These are phyloP conservation scores for Phytophthora capsici DNA, from an alignment of 352 stramenopile genomes.

Conservation along the genomic window DNA sequence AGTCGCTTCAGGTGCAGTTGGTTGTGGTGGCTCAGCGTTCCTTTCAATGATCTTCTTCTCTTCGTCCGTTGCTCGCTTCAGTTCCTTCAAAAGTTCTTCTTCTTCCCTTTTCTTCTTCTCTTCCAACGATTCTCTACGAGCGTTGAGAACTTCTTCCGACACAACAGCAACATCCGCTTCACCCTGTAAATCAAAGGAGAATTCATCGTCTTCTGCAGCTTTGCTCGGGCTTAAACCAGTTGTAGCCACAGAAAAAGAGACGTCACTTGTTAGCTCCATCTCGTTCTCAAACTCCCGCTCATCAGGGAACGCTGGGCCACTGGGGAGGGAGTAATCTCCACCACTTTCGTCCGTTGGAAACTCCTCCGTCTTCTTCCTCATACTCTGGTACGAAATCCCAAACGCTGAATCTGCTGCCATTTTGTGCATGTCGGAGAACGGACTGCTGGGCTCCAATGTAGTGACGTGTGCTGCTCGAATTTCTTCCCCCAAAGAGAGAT, in stretches of 20 bases:
- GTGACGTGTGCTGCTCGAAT: conserved; percentile 39
- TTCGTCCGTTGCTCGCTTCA: conserved; percentile 49
- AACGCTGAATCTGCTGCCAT: conserved; percentile 36
- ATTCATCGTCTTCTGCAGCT: conserved; percentile 47
- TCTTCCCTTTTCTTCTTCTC: conserved; percentile 42
- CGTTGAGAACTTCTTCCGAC: conserved; percentile 29
- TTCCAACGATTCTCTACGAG: conserved; percentile 30
- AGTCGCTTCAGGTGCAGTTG: background rate
- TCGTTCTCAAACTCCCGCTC: conserved; percentile 58
- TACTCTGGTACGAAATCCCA: conserved; percentile 68
- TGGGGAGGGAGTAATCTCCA: conserved; percentile 39
- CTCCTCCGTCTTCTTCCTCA: conserved; percentile 33
- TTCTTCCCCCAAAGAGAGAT: conserved; percentile 38
- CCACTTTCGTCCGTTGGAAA: conserved; percentile 9
- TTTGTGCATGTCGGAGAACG: conserved; percentile 30
- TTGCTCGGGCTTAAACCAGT: background rate
- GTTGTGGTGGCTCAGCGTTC: background rate
- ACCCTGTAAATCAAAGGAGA: conserved; percentile 32
- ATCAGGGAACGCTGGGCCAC: conserved; percentile 50
- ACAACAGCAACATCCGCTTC: conserved; percentile 4
- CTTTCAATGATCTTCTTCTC: conserved; percentile 42
- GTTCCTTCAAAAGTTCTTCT: conserved; percentile 42
- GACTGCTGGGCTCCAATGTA: conserved; percentile 29
- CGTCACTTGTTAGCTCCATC: conserved; percentile 36
- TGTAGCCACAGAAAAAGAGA: conserved; percentile 45